Conservation (phyloP, 139 green algal species). For the Chlorella sp. region DNA sequence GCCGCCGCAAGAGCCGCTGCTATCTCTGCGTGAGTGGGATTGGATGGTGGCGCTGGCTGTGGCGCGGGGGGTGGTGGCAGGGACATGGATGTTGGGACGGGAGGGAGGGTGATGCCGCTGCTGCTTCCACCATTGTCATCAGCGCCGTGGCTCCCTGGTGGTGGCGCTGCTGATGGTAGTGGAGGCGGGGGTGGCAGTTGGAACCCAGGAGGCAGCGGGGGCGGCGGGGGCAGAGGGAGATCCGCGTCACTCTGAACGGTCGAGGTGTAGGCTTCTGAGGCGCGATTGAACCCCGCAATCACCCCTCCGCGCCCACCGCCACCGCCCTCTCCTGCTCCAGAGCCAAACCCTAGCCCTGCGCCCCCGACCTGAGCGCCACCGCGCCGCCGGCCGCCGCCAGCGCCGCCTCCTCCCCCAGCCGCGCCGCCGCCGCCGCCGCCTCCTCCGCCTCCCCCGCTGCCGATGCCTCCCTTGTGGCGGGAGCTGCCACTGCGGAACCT, state of each 20-base stretch:
- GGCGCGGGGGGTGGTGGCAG: no score
- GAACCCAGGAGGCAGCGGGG: neutral
- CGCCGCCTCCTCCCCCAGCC: conserved; percentile 51
- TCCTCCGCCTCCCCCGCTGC: conserved; percentile 14
- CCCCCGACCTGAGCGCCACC: no score
- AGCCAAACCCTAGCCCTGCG: neutral
- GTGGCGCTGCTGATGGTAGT: conserved; percentile 7
- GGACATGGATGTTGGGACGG: no score
- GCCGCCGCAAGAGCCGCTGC: no score
- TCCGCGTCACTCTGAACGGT: neutral
- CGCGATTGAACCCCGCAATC: neutral
- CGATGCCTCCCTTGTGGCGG: conserved; percentile 21
- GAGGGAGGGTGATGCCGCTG: no score
- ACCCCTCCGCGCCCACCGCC: neutral
- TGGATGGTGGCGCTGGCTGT: no score
- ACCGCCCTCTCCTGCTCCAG: neutral
- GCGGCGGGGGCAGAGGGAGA: neutral
- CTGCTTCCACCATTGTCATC: no score
- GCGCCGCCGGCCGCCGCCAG: conserved; percentile 47
- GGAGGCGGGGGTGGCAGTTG: conserved; percentile 1
- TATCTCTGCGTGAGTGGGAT: no score
- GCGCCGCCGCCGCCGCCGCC: conserved; percentile 15
- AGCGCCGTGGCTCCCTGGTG: neutral
- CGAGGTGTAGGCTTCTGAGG: neutral
- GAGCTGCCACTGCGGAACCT: conserved; percentile 27